These are phyloP conservation scores for Nephelium lappaceum DNA, from an alignment of 345 rosid species.

Conservation along the genomic window DNA sequence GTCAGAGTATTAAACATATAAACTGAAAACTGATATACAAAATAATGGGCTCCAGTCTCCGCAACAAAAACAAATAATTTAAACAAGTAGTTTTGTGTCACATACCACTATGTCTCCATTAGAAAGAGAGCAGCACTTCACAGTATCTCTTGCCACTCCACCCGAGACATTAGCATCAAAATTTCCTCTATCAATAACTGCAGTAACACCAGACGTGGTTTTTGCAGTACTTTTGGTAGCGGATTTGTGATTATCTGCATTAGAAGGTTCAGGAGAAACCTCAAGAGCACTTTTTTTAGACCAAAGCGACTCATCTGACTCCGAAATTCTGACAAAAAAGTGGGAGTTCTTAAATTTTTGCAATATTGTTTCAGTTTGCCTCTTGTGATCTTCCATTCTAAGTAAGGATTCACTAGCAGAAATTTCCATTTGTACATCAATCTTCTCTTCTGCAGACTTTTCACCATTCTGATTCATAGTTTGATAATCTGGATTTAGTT, in stretches of 20 bases:
- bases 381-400: slow-evolving; percentile 83
- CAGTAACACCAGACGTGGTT: slow-evolving; percentile 44
- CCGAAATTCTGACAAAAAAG: slow-evolving; percentile 93
- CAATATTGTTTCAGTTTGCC: slow-evolving; percentile 68
- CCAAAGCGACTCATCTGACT: slow-evolving; percentile 86
- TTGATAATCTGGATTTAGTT: slow-evolving; percentile 41
- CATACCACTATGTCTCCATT: slow-evolving; percentile 99
- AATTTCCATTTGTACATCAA: slow-evolving; percentile 51
- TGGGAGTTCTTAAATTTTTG: slow-evolving; percentile 88
- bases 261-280: slow-evolving; percentile 35
- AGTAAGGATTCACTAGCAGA: slow-evolving; percentile 84
- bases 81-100: slow-evolving; percentile 29
- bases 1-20: not conserved
- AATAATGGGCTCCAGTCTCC: not conserved
- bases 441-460: slow-evolving; percentile 49
- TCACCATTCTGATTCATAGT: slow-evolving; percentile 52
- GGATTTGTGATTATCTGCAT: slow-evolving; percentile 34
- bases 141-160: slow-evolving; percentile 80
- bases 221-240: slow-evolving; percentile 25
- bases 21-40: not conserved
- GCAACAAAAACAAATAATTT: not conserved
- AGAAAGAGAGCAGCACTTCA: slow-evolving; percentile 75
- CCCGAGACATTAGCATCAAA: slow-evolving; percentile 76
- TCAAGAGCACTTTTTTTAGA: slow-evolving; percentile 57
- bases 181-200: slow-evolving; percentile 81